A percentile compares a stretch with the other conserved stretches of the same genome.
Conservation (phyloP, 2,329 filamentous ascomycete species). For the Simplicillium sp. region DNA sequence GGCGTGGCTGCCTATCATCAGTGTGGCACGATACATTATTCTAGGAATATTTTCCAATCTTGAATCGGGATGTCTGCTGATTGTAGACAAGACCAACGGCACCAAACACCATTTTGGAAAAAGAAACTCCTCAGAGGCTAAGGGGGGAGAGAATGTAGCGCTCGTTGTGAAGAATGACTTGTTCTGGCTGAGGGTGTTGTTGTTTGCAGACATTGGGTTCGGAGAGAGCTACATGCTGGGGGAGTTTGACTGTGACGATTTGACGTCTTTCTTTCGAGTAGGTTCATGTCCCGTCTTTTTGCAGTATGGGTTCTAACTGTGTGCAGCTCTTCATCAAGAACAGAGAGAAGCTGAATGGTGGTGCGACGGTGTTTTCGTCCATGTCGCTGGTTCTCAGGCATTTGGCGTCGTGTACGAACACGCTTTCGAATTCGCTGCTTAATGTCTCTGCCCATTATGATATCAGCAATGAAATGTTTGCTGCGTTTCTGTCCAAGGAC, state of each 20-base stretch:
- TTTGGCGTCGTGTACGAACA: constrained; percentile 48
- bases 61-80: no score
- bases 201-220: constrained; percentile 70
- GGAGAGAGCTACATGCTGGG: constrained; percentile 65
- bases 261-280: constrained; percentile 52
- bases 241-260: constrained; percentile 56
- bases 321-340: constrained; percentile 60
- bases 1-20: no score
- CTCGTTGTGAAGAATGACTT: constrained; percentile 53
- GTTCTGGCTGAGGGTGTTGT: constrained; percentile 59
- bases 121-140: no score
- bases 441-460: constrained; percentile 69
- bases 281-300: no score
- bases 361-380: constrained; percentile 50
- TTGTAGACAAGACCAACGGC: no score
- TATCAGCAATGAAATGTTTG: constrained; percentile 68
- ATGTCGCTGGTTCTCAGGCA: constrained; percentile 47
- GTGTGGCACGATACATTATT: no score
- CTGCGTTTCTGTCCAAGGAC: constrained; percentile 60
- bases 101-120: no score
- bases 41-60: no score
- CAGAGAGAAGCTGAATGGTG: constrained; percentile 51
- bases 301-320: no score
- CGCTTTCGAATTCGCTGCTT: constrained; percentile 45
- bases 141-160: no score